Percentiles rank a stretch among this genome's conserved stretches.
phyloP scores from a whole-genome alignment of 805 yeast genomes.

The Hermanozyma aechmeae region DNA sequence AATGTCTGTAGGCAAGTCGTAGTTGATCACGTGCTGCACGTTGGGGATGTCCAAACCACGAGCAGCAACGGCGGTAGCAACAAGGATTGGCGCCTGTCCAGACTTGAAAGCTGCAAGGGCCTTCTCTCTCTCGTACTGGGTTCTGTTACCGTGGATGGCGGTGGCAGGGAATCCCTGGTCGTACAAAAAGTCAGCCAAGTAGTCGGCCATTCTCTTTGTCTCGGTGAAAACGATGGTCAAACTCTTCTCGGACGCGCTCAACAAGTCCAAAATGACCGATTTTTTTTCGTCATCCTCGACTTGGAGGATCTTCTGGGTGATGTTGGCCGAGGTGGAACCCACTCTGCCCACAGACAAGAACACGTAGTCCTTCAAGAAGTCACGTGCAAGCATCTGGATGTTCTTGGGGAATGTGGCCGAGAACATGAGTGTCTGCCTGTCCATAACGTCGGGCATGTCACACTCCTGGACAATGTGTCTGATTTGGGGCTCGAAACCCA shows the following conservation, averaged over 20 bases:
- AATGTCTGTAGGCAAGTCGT: conserved; percentile 91
- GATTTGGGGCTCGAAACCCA: conserved; percentile 99
- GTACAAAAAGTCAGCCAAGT: conserved; percentile 83
- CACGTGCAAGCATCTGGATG: conserved; percentile 94
- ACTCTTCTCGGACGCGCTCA: conserved; percentile 68
- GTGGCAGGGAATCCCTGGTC: conserved; percentile 92
- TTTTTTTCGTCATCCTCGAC: conserved; percentile 94
- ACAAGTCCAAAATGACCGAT: conserved; percentile 77
- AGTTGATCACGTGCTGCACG: conserved; percentile 95
- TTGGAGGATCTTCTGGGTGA: conserved; percentile 85
- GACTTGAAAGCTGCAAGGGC: conserved; percentile 90
- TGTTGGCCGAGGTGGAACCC: conserved; percentile 98
- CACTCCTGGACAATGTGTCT: conserved; percentile 88
- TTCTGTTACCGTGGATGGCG: conserved; percentile 98
- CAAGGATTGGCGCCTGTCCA: conserved; percentile 89
- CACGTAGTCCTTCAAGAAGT: conserved; percentile 90
- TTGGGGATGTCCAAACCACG: conserved; percentile 99
- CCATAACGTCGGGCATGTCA: conserved; percentile 89
- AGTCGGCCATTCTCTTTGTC: conserved; percentile 98
- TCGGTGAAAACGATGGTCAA: conserved; percentile 93
- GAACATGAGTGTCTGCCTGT: conserved; percentile 96
- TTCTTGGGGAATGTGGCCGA: conserved; percentile 99
- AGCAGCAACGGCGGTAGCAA: conserved; percentile 99
- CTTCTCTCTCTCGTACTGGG: conserved; percentile 95
- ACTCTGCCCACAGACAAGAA: conserved; percentile 98